Evolutionary conservation across 2,329 filamentous ascomycete genomes (phyloP).

Genomic region (Kalaharituber pfeilii): DNA sequence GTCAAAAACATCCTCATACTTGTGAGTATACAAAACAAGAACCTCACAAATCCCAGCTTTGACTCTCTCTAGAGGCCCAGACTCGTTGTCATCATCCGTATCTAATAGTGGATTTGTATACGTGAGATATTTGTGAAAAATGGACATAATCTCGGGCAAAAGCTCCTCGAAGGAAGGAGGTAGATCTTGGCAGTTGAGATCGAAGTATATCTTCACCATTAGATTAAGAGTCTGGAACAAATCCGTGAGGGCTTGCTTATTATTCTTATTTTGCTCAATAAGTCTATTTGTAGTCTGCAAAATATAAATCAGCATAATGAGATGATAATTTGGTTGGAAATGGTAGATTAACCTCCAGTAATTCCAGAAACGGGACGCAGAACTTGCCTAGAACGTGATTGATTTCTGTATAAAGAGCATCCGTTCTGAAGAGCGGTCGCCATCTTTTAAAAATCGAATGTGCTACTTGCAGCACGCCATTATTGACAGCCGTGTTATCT

Average conservation of each 20-base stretch:
- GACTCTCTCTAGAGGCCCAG: constrained; percentile 65
- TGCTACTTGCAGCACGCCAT: constrained; percentile 87
- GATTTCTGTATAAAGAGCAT: constrained; percentile 86
- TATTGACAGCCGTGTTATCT: constrained; percentile 68
- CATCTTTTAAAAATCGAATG: constrained; percentile 96
- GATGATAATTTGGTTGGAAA: not conserved
- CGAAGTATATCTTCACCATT: constrained; percentile 81
- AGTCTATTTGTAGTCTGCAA: constrained; percentile 33
- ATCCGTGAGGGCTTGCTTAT: constrained; percentile 55
- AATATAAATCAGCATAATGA: constrained; percentile 2
- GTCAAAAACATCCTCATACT: constrained; percentile 89
- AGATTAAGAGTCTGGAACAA: constrained; percentile 77
- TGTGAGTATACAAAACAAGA: constrained; percentile 76
- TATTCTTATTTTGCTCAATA: constrained; percentile 55
- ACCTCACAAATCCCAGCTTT: constrained; percentile 89
- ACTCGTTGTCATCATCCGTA: constrained; percentile 77
- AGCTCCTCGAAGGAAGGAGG: constrained; percentile 89
- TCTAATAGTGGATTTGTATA: constrained; percentile 72
- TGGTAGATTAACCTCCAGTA: constrained; percentile 46
- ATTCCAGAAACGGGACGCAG: constrained; percentile 60
- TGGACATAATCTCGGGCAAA: constrained; percentile 52
- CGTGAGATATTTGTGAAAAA: constrained; percentile 82
- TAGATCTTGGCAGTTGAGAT: constrained; percentile 92
- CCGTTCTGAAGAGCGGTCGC: constrained; percentile 83
- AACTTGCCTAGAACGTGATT: constrained; percentile 86